These are phyloP conservation scores for Arthroderma sp. DNA, from an alignment of 2,329 filamentous ascomycete species.

Conservation along the genomic window DNA sequence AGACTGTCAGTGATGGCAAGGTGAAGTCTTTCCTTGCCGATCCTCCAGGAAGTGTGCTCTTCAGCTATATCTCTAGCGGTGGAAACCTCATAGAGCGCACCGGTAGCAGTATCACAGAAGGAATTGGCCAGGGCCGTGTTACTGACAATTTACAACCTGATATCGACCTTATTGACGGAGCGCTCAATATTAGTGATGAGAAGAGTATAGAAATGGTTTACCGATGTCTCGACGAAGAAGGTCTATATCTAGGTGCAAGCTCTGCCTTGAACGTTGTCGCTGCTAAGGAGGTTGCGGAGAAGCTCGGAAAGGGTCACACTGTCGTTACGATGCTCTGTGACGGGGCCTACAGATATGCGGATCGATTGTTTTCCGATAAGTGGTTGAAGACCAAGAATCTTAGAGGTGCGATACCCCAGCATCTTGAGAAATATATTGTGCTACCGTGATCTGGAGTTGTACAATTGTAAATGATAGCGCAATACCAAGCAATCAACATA, in stretches of 20 bases:
- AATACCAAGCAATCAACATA: not conserved
- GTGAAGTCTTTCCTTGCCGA: slow-evolving; percentile 88
- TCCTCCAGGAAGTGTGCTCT: slow-evolving; percentile 83
- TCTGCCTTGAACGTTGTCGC: slow-evolving; percentile 91
- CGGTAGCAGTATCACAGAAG: slow-evolving; percentile 89
- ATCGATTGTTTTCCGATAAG: slow-evolving; percentile 78
- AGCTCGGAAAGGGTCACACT: slow-evolving; percentile 74
- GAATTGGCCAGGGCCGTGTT: slow-evolving; percentile 89
- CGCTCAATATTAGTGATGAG: slow-evolving; percentile 74
- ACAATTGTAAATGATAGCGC: not conserved
- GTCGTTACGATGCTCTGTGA: slow-evolving; percentile 92
- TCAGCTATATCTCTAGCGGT: slow-evolving; percentile 78
- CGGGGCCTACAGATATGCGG: slow-evolving; percentile 94
- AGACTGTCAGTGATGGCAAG: slow-evolving; percentile 62
- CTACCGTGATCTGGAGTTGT: slow-evolving; percentile 47
- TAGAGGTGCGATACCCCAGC: slow-evolving; percentile 65
- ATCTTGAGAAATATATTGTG: slow-evolving; percentile 87
- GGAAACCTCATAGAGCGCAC: slow-evolving; percentile 69
- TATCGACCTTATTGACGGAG: slow-evolving; percentile 70
- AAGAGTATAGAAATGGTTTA: slow-evolving; percentile 98
- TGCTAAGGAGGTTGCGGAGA: slow-evolving; percentile 84
- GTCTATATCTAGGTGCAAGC: slow-evolving; percentile 86
- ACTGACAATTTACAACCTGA: slow-evolving; percentile 91
- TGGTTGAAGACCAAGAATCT: slow-evolving; percentile 85
- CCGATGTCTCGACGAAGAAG: slow-evolving; percentile 87